A percentile compares a stretch with the other conserved stretches of the same genome.
phyloP scores from a whole-genome alignment of 805 yeast species.

The Starmerella apis region DNA sequence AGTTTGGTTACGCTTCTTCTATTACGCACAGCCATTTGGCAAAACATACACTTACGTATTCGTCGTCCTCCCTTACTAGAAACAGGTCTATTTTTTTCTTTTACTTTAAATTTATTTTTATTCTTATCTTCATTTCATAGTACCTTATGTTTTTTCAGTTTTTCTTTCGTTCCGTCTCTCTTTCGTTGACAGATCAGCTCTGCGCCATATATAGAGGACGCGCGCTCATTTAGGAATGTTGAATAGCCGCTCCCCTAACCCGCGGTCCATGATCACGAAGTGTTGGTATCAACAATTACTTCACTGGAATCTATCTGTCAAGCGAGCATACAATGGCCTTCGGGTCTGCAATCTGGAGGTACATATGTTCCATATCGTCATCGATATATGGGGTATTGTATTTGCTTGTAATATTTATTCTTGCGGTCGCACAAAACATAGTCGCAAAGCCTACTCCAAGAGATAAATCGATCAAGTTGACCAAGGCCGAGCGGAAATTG shows the following conservation, averaged over 20 bases:
- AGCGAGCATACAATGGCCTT: not conserved
- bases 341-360: not conserved
- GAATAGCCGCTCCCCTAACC: too few species aligned
- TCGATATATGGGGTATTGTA: constrained; percentile 23
- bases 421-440: constrained; percentile 22
- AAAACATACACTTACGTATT: not conserved
- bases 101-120: too few species aligned
- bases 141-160: not conserved
- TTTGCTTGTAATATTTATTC: constrained; percentile 23
- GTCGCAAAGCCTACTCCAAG: constrained; percentile 7
- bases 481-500: constrained; percentile 33
- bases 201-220: too few species aligned
- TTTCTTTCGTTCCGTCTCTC: not conserved
- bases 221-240: too few species aligned
- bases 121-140: not conserved
- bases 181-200: too few species aligned
- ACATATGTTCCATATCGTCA: constrained; percentile 22
- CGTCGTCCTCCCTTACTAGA: too few species aligned
- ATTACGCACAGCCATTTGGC: too few species aligned
- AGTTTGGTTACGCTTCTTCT: too few species aligned
- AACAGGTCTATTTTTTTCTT: too few species aligned
- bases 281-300: not conserved
- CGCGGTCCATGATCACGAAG: not conserved
- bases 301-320: not conserved
- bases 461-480: constrained; percentile 22